Percentiles rank a stretch among this genome's conserved stretches.
These are phyloP conservation scores for Claviceps quebecensis DNA, from an alignment of 2,329 filamentous ascomycete genomes.

Conservation along the genomic window DNA sequence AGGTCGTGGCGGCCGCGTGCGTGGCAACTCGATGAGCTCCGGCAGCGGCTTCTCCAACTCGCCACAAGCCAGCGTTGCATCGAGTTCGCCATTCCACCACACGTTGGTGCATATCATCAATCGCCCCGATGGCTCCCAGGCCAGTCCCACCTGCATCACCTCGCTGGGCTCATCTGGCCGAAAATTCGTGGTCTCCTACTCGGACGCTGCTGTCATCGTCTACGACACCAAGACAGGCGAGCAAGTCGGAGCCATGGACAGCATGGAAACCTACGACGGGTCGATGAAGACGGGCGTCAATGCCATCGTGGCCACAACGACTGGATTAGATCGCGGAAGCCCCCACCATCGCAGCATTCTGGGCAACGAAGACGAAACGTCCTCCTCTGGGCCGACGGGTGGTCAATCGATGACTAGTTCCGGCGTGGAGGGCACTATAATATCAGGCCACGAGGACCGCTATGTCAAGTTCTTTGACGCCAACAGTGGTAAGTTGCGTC, in stretches of 20 bases:
- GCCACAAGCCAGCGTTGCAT: constrained; percentile 77
- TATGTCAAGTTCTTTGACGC: constrained; percentile 97
- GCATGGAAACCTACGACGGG: constrained; percentile 83
- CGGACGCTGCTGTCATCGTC: constrained; percentile 77
- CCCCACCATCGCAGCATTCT: constrained; percentile 41
- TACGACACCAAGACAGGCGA: constrained; percentile 89
- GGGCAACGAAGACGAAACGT: constrained; percentile 58
- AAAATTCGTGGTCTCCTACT: constrained; percentile 84
- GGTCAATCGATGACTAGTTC: constrained; percentile 53
- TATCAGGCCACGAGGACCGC: constrained; percentile 91
- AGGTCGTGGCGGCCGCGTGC: constrained; percentile 54
- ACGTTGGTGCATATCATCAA: constrained; percentile 78
- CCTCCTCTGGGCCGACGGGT: constrained; percentile 62
- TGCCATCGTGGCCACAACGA: constrained; percentile 74
- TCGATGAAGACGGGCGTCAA: constrained; percentile 72
- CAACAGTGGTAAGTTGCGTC: constrained; percentile 69
- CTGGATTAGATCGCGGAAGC: constrained; percentile 56
- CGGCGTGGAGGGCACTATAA: constrained; percentile 82
- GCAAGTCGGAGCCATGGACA: constrained; percentile 85
- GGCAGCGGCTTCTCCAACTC: constrained; percentile 84
- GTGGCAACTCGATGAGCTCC: constrained; percentile 87
- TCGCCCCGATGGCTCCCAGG: constrained; percentile 47
- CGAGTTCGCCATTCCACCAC: constrained; percentile 73
- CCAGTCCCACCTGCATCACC: constrained; percentile 85
- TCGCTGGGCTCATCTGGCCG: constrained; percentile 71